Evolutionary conservation across 441 rosid species (phyloP).

Genomic region (Dalechampia spathulata): DNA sequence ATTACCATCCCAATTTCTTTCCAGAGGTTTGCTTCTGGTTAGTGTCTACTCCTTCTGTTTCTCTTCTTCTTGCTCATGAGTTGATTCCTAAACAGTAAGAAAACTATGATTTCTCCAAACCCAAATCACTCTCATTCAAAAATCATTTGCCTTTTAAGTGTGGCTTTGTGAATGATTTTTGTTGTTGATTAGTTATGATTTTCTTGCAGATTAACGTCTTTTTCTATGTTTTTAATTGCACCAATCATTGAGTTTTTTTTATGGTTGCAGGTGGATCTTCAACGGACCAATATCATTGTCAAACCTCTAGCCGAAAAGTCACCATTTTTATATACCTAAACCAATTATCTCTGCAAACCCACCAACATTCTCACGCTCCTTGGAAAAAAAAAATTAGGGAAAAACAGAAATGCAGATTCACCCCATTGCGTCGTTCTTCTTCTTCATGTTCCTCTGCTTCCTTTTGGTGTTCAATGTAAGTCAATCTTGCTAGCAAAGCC

Average conservation of each 20-base stretch:
- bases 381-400: neutral
- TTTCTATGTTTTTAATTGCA: too few relatives aligned
- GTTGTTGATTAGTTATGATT: too few relatives aligned
- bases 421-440: slow-evolving; percentile 11
- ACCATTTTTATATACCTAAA: neutral
- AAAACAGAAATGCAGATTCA: slow-evolving; percentile 14
- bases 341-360: slow-evolving; percentile 17
- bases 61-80: neutral
- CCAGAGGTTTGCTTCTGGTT: too few relatives aligned
- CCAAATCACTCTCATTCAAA: too few relatives aligned
- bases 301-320: neutral
- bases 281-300: neutral
- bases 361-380: slow-evolving; percentile 21
- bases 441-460: slow-evolving; percentile 3
- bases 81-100: too few relatives aligned
- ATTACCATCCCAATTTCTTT: too few relatives aligned
- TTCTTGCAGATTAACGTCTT: too few relatives aligned
- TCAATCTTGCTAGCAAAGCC: neutral
- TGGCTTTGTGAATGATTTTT: too few relatives aligned
- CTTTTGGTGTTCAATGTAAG: slow-evolving; percentile 33
- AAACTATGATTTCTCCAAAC: too few relatives aligned
- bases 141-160: too few relatives aligned
- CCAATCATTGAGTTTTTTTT: too few relatives aligned
- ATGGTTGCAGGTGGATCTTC: neutral
- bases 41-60: neutral